These are phyloP conservation scores for Petunia secreta DNA, from an alignment of 257 asterid genomes.

Conservation along the genomic window DNA sequence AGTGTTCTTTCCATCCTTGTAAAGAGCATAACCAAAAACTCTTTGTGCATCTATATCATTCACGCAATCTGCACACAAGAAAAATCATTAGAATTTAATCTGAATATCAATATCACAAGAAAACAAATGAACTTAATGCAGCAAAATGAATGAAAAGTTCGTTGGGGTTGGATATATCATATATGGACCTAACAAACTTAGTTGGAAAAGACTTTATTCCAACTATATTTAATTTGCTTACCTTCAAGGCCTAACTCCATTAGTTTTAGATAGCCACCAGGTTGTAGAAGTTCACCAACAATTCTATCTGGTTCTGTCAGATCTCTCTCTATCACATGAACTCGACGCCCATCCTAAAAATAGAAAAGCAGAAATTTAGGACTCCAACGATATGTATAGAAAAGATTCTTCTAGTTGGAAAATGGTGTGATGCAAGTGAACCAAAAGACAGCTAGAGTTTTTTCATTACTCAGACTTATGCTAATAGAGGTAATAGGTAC, in stretches of 20 bases:
- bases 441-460: neutral
- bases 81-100: neutral
- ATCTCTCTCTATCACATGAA: conserved; percentile 42
- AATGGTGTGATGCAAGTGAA: neutral
- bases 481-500: neutral
- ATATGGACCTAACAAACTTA: too few relatives aligned
- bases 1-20: conserved; percentile 26
- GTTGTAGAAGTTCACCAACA: conserved; percentile 46
- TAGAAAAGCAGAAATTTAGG: neutral
- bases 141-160: too few relatives aligned
- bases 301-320: conserved; percentile 39
- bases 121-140: too few relatives aligned
- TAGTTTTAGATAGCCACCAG: conserved; percentile 42
- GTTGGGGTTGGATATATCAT: too few relatives aligned
- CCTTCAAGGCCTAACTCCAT: conserved; percentile 44
- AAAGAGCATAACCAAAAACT: conserved; percentile 35
- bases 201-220: neutral
- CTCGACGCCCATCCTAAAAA: conserved; percentile 40
- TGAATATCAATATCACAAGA: neutral
- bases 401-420: neutral
- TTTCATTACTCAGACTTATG: neutral
- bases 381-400: neutral
- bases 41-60: conserved; percentile 32
- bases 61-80: conserved; percentile 32
- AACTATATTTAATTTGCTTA: neutral